phyloP scores from a whole-genome alignment of 2,329 filamentous ascomycete genomes.

The Aspergillus uvarum region DNA sequence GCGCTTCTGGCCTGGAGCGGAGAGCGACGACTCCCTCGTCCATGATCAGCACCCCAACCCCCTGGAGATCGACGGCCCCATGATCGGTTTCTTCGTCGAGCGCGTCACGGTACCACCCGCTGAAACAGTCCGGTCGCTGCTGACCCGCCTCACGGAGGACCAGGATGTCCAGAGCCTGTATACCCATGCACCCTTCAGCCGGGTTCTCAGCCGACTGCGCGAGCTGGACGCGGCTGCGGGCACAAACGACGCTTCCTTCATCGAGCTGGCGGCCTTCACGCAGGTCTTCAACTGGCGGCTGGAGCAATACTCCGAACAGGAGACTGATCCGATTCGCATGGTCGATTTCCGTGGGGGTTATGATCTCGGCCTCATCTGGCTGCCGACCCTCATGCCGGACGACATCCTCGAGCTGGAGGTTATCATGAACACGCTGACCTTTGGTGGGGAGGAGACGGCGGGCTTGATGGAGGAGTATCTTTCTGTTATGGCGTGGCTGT shows the following conservation, averaged over 20 bases:
- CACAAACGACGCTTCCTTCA: neutral
- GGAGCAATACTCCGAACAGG: neutral
- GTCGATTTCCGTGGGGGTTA: neutral
- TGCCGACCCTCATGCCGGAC: neutral
- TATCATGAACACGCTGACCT: neutral
- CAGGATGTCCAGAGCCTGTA: neutral
- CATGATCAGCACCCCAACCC: neutral
- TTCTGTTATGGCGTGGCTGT: neutral
- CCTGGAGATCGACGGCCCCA: constrained; percentile 4
- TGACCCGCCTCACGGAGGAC: neutral
- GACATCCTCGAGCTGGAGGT: neutral
- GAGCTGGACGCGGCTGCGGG: neutral
- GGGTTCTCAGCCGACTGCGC: neutral
- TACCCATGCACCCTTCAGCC: neutral
- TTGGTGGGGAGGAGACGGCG: neutral
- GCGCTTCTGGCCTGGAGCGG: neutral
- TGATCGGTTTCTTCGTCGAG: neutral
- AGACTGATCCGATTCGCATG: neutral
- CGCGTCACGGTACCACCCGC: neutral
- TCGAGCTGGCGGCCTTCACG: neutral
- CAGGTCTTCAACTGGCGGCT: constrained; percentile 4
- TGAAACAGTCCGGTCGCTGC: neutral
- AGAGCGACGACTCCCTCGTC: neutral
- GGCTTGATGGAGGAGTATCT: neutral
- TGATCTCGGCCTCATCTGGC: constrained; percentile 1